Evolutionary conservation across 495 filamentous ascomycete genomes (phyloP), one percentile per base, ranked within the genome.

Genomic region (Penicillium mononematosum): DNA sequence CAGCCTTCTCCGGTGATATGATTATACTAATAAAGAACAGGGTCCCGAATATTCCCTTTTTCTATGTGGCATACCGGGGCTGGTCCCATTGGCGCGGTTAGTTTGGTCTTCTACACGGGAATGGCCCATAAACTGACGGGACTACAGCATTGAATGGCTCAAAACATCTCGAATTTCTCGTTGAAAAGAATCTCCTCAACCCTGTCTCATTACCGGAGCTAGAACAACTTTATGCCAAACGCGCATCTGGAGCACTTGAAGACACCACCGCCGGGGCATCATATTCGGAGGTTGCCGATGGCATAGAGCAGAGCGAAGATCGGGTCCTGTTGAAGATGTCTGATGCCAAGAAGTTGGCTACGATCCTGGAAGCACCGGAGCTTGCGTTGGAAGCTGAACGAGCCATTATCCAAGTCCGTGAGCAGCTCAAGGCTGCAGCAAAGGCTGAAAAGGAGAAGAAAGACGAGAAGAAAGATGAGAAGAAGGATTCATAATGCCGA

Each of bases 1-100:
- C 9, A 17, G 16, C 8, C 8, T 46, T 48, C n/a, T 14, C 9
- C 16, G 9, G 16, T 32, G 45, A 19, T 8, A 20, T 27, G 9
- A 6, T 10, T 6, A 16, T 55, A 43, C 61, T 62, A 61, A 70
- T 24, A 20, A 17, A 45, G 12, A 16, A 14, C 55, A 96, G 92
- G 44, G 77, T 97, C 59, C 92, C 92, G 8, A 97, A 97, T 68
- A 78, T 98, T n/a, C 94, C 94, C 24, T 98, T 98, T 77, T 97
- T 98, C 77, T 99, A 98, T 67, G 78, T 97, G 17, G 81, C 79
- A 2, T 99, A 95, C 72, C 81, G 94, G 63, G 83, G 83, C 59
- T 88, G 78, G 73, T 87, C 85, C 53, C 85, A 88, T 72, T 87
- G 83, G 79, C 78, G 83, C 74, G 83, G 83, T 83, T 54, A 54